Base-by-base conservation (phyloP, 2,329 filamentous ascomycete species). In the Clarireedia paspali region DNA sequence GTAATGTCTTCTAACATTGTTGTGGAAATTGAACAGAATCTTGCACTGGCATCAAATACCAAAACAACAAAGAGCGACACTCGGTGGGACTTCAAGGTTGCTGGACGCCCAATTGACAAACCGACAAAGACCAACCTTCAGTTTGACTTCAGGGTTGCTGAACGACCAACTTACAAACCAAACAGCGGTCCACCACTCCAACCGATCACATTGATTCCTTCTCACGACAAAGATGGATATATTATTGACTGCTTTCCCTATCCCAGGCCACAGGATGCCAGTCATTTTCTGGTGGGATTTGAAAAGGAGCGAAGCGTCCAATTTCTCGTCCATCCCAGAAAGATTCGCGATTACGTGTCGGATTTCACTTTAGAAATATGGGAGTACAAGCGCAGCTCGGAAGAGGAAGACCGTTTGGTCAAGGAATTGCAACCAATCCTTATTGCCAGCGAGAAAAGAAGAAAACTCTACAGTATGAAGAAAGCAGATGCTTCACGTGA, bases 341-440 rank as follows among this genome's bases (percentile, higher is more conserved):
- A 73, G 6, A 61, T 83, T 5, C 71, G 79, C 12, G 76, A 84
- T 34, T 85, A 83, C 59, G 81, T 85, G 6, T 83, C 82, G 0
- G 77, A 78, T 2, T 70, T 72, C 10, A 74, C 73, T 9, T 62
- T 83, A 3, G 83, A 86, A 64, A 73, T 81, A 0, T 86, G 76
- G 72, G 81, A 84, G 59, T 76, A 73, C 53, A 65, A 70, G 2
- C 68, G 62, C 27, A 54, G 54, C 5, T 47, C 57, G 4, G 30
- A 53, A 17, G 47, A 47, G 42, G 50, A 59, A 12, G 52, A 50
- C 15, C 42, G 53, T 7, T 44, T 54, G 14, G 50, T 60, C 40
- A 50, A 57, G 17, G 45, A 56, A 17, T 58, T 61, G 7, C 36
- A 59, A 36, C 50, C 56, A 14, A 48, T 42, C 5, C 48, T 57